Base-by-base conservation (phyloP, 495 filamentous ascomycete species). In the Aspergillus nidulans region DNA sequence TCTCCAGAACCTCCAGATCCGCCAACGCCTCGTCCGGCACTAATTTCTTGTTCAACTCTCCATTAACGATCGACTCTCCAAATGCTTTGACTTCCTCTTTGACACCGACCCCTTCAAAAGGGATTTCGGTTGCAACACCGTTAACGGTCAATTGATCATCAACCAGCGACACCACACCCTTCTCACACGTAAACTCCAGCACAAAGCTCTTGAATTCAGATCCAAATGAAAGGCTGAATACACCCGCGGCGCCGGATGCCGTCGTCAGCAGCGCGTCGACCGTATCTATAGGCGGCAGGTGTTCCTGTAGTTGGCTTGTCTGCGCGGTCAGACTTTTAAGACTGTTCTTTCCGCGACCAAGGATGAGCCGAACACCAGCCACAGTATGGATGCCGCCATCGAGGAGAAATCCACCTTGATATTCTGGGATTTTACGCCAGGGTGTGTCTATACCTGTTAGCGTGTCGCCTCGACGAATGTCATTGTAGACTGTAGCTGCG, bases 361-460 rank as follows among this genome's bases (percentile, higher is more conserved):
- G 68, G 42, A 92, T 65, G 40, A 82, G 62, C 42, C 86, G 71
- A 8, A 85, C 69, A 0, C 71, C 85, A 16, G 89, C 89, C 26
- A 85, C 71, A 52, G 80, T 82, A 63, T 92, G 89, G 6, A 94
- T 82, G 3, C 89, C 88, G 3, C 85, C 89, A 57, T 92, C 89
- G 1, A 92, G 72, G 18, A 91, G 64, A 61, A 91, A 94, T 18
- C 89, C 89, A 21, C 88, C 89, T 63, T 90, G 86, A 61, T 91
- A 81, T 30, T 77, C 70, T 0, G 89, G 89, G 13, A 55, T 78
- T 61, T 86, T 89, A 18, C 89, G 82, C 89, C 89, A 94, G 45
- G 76, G 70, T 1, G 90, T 95, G 50, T 87, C 73, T 76, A 36
- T 8, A 44, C 30, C 21, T 51, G 49, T 43, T 30, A 46, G 5